Percentiles rank a stretch among this genome's conserved stretches.
Conservation (phyloP, 768 basidiomycete species). For the Myochromella boudieri region DNA sequence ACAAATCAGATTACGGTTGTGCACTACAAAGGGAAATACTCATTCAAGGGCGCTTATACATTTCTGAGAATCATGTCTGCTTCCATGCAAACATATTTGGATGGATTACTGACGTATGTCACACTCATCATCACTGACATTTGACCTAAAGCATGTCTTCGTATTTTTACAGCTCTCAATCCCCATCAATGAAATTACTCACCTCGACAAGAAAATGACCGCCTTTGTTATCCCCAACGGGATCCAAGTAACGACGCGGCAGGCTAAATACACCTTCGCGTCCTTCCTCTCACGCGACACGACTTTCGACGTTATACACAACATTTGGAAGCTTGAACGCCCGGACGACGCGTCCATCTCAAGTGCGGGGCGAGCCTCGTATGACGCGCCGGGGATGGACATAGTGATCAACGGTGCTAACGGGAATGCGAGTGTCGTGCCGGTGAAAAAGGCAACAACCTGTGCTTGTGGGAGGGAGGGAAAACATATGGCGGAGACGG, state of each 20-base stretch:
- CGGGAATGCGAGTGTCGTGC: conserved; percentile 9
- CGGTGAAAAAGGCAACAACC: conserved; percentile 54
- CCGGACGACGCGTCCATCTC: conserved; percentile 55
- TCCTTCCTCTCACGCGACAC: conserved; percentile 97
- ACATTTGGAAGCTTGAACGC: conserved; percentile 91
- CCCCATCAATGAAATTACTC: conserved; percentile 82
- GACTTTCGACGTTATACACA: conserved; percentile 92
- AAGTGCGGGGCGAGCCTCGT: conserved; percentile 37
- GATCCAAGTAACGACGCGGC: conserved; percentile 83
- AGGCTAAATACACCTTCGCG: conserved; percentile 89
- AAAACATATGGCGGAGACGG: conserved; percentile 68
- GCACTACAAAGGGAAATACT: conserved; percentile 95
- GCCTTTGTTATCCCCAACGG: conserved; percentile 98
- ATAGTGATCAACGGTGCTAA: conserved; percentile 20
- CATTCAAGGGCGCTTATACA: conserved; percentile 93
- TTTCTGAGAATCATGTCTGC: conserved; percentile 98
- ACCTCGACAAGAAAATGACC: conserved; percentile 96
- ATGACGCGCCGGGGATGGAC: conserved; percentile 21
- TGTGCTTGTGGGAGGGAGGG: conserved; percentile 76
- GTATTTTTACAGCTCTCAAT: conserved; percentile 75
- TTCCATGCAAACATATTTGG: conserved; percentile 99
- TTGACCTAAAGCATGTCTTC: too few species aligned
- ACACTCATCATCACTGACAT: conserved; percentile 7
- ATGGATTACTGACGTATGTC: conserved; percentile 93
- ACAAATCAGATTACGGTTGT: conserved; percentile 92